phyloP scores from a whole-genome alignment of 1,139 yeast genomes.

The Saccharomycopsis crataegensis region DNA sequence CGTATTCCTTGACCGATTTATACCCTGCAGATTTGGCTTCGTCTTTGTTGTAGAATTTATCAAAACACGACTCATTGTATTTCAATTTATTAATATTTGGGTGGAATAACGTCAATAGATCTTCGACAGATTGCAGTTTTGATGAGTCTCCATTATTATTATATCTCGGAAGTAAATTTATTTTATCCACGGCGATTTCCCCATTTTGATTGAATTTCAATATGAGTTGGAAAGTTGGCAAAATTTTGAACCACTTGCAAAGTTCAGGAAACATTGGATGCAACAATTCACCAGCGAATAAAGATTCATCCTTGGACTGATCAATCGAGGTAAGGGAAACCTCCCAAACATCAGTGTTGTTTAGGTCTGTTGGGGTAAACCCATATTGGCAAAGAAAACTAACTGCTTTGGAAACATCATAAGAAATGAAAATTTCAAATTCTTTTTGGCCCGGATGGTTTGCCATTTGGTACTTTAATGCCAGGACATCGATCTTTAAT shows the following conservation, averaged over 20 bases:
- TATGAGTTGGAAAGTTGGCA: slow-evolving; percentile 1
- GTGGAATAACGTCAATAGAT: neutral
- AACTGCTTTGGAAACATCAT: neutral
- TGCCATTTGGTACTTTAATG: neutral
- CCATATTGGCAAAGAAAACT: slow-evolving; percentile 1
- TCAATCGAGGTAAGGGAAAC: slow-evolving; percentile 1
- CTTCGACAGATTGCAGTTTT: neutral
- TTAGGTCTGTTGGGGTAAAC: neutral
- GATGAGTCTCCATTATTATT: neutral
- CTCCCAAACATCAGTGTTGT: neutral
- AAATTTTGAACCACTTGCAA: neutral
- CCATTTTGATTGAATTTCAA: neutral
- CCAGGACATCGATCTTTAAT: neutral
- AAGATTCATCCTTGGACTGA: neutral
- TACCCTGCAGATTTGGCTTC: neutral
- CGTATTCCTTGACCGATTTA: neutral
- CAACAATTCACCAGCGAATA: neutral
- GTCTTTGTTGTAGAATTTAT: neutral
- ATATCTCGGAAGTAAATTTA: neutral
- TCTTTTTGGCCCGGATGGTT: neutral
- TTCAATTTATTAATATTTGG: neutral
- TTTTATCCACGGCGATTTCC: neutral
- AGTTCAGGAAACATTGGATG: neutral
- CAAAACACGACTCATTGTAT: neutral
- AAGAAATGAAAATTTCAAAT: slow-evolving; percentile 3